phyloP scores from a whole-genome alignment of 2,329 filamentous ascomycete species.

The Neoscytalidium dimidiatum region DNA sequence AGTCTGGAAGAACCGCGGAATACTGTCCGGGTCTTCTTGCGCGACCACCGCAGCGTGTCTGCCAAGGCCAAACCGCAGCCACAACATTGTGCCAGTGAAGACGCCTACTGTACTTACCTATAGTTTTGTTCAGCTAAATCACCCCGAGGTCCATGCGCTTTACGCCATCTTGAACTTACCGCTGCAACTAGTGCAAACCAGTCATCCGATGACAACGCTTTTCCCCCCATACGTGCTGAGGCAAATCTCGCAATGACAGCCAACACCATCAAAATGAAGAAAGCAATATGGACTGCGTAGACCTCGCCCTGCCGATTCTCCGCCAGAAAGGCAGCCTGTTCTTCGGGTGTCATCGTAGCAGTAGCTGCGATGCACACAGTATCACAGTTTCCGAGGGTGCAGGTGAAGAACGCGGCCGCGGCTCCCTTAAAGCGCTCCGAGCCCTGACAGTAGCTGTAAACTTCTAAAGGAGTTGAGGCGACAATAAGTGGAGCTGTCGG shows the following conservation, averaged over 20 bases:
- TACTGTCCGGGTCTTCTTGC: background rate
- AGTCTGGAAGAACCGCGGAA: background rate
- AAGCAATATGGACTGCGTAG: background rate
- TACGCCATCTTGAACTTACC: background rate
- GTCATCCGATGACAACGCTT: background rate
- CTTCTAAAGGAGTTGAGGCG: too few species aligned
- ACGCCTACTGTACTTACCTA: background rate
- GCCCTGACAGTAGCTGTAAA: too few species aligned
- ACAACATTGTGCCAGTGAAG: background rate
- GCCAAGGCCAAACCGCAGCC: background rate
- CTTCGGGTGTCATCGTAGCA: background rate
- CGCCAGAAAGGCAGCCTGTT: background rate
- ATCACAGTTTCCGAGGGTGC: background rate
- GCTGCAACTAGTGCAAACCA: background rate
- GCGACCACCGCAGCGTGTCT: background rate
- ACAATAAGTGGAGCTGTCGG: too few species aligned
- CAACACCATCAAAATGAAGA: background rate
- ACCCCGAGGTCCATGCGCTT: background rate
- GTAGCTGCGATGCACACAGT: background rate
- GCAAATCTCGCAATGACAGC: background rate
- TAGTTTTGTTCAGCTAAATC: background rate
- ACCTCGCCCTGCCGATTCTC: background rate
- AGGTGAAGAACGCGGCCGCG: too few species aligned
- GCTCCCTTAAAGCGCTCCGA: too few species aligned
- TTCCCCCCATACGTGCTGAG: background rate